These are phyloP conservation scores for Colletotrichum shisoi DNA, from an alignment of 2,329 filamentous ascomycete genomes.

Conservation along the genomic window DNA sequence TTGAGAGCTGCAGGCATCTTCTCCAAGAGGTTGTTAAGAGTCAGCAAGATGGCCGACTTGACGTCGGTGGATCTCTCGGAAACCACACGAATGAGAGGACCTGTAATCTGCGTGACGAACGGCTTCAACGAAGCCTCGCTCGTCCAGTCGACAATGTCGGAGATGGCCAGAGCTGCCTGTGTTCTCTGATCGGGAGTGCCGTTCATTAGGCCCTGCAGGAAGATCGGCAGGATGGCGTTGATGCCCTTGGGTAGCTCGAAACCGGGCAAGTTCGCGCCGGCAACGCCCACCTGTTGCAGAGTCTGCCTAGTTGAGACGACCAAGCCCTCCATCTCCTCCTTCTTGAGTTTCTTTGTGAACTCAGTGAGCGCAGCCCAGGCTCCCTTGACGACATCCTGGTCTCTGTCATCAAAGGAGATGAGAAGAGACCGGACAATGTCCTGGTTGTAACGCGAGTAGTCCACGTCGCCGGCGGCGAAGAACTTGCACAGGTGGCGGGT, in stretches of 20 bases:
- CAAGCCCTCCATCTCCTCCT: conserved; percentile 97
- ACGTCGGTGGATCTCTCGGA: conserved; percentile 96
- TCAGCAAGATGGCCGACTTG: conserved; percentile 91
- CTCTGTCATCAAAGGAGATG: conserved; percentile 89
- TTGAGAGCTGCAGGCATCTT: conserved; percentile 97
- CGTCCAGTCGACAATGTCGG: conserved; percentile 93
- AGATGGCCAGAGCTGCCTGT: conserved; percentile 90
- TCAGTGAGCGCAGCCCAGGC: conserved; percentile 87
- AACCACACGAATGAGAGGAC: conserved; percentile 95
- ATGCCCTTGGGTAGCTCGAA: conserved; percentile 96
- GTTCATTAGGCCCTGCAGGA: conserved; percentile 97
- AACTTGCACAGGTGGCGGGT: conserved; percentile 84
- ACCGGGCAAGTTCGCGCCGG: conserved; percentile 83
- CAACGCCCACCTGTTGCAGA: conserved; percentile 85
- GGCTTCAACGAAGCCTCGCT: conserved; percentile 87
- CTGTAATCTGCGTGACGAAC: conserved; percentile 97
- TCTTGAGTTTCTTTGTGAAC: conserved; percentile 87
- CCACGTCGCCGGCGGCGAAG: conserved; percentile 79
- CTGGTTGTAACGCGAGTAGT: conserved; percentile 95
- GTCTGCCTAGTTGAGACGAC: conserved; percentile 86
- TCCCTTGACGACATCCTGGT: conserved; percentile 83
- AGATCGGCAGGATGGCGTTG: conserved; percentile 93
- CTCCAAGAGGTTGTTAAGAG: conserved; percentile 91
- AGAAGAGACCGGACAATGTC: conserved; percentile 91
- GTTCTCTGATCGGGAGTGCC: conserved; percentile 91